Base-by-base conservation (phyloP, 768 basidiomycete species). In the Leccinum incarnatum region DNA sequence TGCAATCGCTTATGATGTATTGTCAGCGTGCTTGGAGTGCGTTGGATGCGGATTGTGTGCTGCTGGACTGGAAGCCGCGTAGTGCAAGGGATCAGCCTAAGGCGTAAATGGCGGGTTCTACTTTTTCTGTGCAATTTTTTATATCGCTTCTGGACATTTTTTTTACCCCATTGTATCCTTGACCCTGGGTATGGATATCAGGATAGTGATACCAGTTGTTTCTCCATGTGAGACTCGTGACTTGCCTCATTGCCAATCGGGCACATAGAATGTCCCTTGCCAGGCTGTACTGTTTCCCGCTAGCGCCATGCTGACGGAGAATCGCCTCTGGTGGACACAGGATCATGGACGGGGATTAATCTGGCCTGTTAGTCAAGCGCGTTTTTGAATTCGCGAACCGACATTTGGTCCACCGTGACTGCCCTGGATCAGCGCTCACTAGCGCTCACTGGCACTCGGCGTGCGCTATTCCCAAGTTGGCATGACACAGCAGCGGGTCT, bases 11-110 rank as follows among this genome's bases (percentile, higher is more conserved):
- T n/a, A 63, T 30, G 17, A 3, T 14, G n/a, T 32, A 5, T 53
- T 54, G 7, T 53, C 51, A 87, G 86, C 81, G 8, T 88, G 86
- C 58, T 69, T 88, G 57, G 86, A 88, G 62, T 88, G 86, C 64
- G 80, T 88, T 53, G 81, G 82, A n/a, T 88, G 86, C 59, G 86
- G 86, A 4, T 69, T 87, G 29, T 87, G 86, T 65, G 84, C 81
- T 3, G 85, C 83, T 57, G 84, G 80, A 14, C 53, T 60, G 51
- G 69, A 69, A 15, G 64, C 55, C 50, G 60, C 49, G 29, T 66
- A 37, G 63, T 56, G 19, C 30, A 6, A 23, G 15, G 30, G 25
- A 14, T 46, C 11, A 7, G 12, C 27, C 10, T 25, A 4, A 30
- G 32, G 32, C 3, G 34, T n/a, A 2, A 49, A 45, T 19, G 12